Evolutionary conservation across 345 rosid genomes (phyloP), one percentile per base, ranked within the genome.

Genomic region (thale cress (Arabidopsis thaliana)): DNA sequence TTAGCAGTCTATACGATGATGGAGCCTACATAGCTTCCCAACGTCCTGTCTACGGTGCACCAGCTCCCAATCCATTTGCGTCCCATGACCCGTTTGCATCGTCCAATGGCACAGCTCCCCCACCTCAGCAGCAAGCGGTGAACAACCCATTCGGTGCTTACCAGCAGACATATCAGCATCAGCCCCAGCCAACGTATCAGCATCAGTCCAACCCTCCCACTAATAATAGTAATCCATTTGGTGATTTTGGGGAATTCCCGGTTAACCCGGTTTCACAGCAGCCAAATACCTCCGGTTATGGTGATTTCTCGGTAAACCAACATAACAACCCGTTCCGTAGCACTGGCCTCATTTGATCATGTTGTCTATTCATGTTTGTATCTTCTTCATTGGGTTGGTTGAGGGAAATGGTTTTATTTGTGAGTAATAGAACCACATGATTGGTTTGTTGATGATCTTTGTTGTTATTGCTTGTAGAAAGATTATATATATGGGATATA

Each of bases 61-160:
- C 95, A 38, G 96, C 96, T 30, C 95, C 96, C 22, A 93, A 96
- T 45, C 99, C 99, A 3, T 96, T 96, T 22, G 98, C 84, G 82
- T 85, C 82, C 7, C 93, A 88, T 2, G 98, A 92, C 74, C 93
- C 96, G 34, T 95, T 90, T 57, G 75, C 81, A 7, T 25, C 84
- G 67, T 83, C 93, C 59, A 91, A 78, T 57, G 75, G 55, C 77
- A 37, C 48, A 44, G 14, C 85, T 38, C 81, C 86, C 41, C 75
- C 90, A 28, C 82, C 92, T 61, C 80, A 75, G 75, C 94, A 85
- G 53, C 56, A 42, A 28, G 22, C 76, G 0, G 49, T 62, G 0
- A 74, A 49, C 61, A 89, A 95, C 75, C 98, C 98, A 9, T 95
- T 92, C 6, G 87, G 89, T 52, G 79, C 83, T 8, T 92, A 87